A percentile compares a stretch with the other conserved stretches of the same genome.
These are phyloP conservation scores for Serendipita indica DNA, from an alignment of 768 basidiomycete genomes.

Conservation along the genomic window DNA sequence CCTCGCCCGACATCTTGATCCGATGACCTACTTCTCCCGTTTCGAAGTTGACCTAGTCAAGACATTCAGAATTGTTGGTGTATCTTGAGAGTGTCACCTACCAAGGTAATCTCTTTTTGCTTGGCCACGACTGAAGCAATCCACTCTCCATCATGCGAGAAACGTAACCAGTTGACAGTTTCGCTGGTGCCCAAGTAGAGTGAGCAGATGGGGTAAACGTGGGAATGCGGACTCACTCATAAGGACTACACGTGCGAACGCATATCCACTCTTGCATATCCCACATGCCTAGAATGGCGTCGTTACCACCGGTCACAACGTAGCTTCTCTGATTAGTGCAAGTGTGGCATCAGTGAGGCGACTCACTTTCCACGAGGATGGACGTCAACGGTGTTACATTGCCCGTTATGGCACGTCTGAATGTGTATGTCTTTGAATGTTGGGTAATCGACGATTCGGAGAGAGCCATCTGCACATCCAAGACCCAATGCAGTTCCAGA, in stretches of 20 bases:
- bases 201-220: background rate
- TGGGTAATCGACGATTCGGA: constrained; percentile 59
- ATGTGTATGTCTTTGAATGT: constrained; percentile 42
- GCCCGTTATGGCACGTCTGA: constrained; percentile 63
- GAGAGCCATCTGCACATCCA: constrained; percentile 41
- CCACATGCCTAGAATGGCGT: constrained; percentile 73
- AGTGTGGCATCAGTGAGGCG: background rate
- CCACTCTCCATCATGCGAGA: constrained; percentile 74
- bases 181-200: constrained; percentile 28
- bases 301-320: constrained; percentile 63
- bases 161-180: constrained; percentile 57
- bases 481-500: constrained; percentile 36
- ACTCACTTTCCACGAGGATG: constrained; percentile 62
- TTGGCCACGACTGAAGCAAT: constrained; percentile 61
- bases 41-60: constrained; percentile 20
- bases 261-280: constrained; percentile 72
- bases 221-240: constrained; percentile 45
- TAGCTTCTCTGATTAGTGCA: constrained; percentile 30
- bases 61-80: background rate
- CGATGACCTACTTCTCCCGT: constrained; percentile 61
- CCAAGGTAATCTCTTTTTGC: constrained; percentile 65
- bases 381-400: constrained; percentile 59
- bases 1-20: constrained; percentile 53
- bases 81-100: constrained; percentile 10
- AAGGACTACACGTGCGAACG: constrained; percentile 55